Conservation (phyloP, 1,139 yeast species). For the Schwanniomyces etchellsii region DNA sequence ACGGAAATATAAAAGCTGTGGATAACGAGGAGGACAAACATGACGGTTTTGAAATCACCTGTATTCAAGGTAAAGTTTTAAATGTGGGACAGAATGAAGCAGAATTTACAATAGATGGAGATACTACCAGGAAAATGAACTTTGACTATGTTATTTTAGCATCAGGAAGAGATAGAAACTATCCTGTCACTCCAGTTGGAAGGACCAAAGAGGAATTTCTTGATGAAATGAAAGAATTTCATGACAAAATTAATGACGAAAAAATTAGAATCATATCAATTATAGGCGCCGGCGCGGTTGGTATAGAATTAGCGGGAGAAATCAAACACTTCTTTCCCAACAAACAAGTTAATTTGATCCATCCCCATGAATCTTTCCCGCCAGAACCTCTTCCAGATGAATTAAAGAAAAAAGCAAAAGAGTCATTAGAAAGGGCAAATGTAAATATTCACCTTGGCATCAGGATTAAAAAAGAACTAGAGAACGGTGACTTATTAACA, state of each 20-base stretch:
- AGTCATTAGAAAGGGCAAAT: conserved; percentile 20
- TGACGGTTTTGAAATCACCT: conserved; percentile 17
- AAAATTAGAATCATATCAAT: conserved; percentile 23
- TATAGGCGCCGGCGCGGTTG: conserved; percentile 49
- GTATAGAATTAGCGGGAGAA: conserved; percentile 46
- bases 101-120: conserved; percentile 14
- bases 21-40: conserved; percentile 5
- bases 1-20: conserved; percentile 8
- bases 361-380: conserved; percentile 35
- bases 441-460: conserved; percentile 17
- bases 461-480: conserved; percentile 21
- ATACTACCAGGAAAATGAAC: conserved; percentile 14
- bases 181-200: conserved; percentile 51
- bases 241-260: conserved; percentile 16
- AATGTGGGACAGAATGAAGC: conserved; percentile 22
- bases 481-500: conserved; percentile 25
- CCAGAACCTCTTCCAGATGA: conserved; percentile 33
- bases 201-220: conserved; percentile 22
- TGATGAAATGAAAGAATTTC: conserved; percentile 29
- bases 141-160: conserved; percentile 48
- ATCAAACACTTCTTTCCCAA: conserved; percentile 29
- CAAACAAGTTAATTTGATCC: conserved; percentile 32
- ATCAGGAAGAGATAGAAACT: conserved; percentile 45
- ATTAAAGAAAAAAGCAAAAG: conserved; percentile 21
- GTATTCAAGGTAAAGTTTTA: conserved; percentile 37